These are phyloP conservation scores for Talaromyces albobiverticillius DNA, from an alignment of 2,329 filamentous ascomycete species.

Conservation along the genomic window DNA sequence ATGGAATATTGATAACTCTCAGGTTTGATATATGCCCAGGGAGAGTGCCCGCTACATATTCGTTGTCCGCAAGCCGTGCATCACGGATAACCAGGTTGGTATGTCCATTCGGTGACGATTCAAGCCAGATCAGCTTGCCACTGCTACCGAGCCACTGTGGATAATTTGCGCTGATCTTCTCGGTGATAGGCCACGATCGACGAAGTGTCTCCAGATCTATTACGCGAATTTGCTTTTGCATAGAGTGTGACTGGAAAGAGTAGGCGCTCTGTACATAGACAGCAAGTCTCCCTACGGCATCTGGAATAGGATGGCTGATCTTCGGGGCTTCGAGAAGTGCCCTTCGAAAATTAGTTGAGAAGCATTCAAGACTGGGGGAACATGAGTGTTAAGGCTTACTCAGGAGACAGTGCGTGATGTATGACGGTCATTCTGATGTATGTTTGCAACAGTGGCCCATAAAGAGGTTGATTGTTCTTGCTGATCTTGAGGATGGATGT, in stretches of 20 bases:
- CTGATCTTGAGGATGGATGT: no score
- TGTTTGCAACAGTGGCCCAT: no score
- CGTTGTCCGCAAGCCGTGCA: no score
- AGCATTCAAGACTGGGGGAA: neutral
- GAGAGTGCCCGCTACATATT: no score
- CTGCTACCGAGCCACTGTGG: no score
- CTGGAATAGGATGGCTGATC: neutral
- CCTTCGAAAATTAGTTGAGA: neutral
- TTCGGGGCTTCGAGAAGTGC: neutral
- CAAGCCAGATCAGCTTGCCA: no score
- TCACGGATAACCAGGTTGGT: no score
- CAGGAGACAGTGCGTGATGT: neutral
- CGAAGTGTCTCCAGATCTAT: neutral
- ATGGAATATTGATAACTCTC: no score
- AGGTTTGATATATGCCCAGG: no score
- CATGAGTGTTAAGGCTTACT: neutral
- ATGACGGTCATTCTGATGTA: neutral
- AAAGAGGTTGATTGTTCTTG: no score
- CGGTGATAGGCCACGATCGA: neutral
- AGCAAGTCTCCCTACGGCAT: neutral
- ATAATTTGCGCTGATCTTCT: neutral
- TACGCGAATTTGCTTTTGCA: neutral
- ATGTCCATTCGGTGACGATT: no score
- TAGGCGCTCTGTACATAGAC: neutral
- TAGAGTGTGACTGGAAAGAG: conserved; percentile 1